Conservation (phyloP, 148 eudicot genomes). For the Dianthus caryophyllus region DNA sequence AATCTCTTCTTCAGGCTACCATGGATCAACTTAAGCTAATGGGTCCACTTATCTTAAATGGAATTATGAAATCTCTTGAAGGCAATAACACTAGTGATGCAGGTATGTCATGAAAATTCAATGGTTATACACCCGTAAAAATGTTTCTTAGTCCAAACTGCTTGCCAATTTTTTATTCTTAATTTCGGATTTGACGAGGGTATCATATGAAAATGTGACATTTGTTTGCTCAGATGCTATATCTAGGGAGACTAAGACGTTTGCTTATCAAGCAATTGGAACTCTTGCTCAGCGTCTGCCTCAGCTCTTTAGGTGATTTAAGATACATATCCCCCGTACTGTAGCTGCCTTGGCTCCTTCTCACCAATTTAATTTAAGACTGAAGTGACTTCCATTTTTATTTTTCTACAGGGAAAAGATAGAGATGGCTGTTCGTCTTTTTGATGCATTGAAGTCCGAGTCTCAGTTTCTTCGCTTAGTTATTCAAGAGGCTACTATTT, state of each 20-base stretch:
- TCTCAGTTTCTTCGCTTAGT: slow-evolving; percentile 59
- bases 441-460: slow-evolving; percentile 76
- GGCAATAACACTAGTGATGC: slow-evolving; percentile 51
- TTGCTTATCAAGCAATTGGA: slow-evolving; percentile 90
- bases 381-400: neutral
- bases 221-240: slow-evolving; percentile 49
- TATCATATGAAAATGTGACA: slow-evolving; percentile 14
- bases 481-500: slow-evolving; percentile 83
- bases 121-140: neutral
- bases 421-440: slow-evolving; percentile 86
- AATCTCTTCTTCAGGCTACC: slow-evolving; percentile 53
- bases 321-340: neutral
- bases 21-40: slow-evolving; percentile 82
- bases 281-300: slow-evolving; percentile 92
- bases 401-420: slow-evolving; percentile 60
- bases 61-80: slow-evolving; percentile 81
- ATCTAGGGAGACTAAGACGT: slow-evolving; percentile 74
- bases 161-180: neutral
- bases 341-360: neutral
- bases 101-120: slow-evolving; percentile 36
- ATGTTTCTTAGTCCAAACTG: neutral
- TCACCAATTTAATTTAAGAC: slow-evolving; percentile 10
- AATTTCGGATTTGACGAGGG: slow-evolving; percentile 9
- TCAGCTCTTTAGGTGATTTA: slow-evolving; percentile 76
- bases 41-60: slow-evolving; percentile 87